These are phyloP conservation scores for Axilococcus clingmanii DNA, from an alignment of 139 green algal species.

Conservation along the genomic window DNA sequence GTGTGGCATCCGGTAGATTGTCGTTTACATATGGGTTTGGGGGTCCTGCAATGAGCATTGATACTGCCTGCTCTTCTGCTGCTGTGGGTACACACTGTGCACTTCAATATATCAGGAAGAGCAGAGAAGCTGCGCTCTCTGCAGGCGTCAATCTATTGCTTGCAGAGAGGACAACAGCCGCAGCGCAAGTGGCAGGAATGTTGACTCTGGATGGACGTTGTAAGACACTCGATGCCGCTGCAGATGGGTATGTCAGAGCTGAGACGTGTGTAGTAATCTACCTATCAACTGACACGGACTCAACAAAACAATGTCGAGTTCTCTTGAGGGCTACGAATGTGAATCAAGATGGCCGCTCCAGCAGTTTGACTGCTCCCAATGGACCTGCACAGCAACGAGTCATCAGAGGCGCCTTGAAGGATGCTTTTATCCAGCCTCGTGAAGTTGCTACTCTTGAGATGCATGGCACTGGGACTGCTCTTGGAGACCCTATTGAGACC, in stretches of 20 bases:
- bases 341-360: conserved; percentile 51
- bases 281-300: background rate
- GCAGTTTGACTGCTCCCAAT: conserved; percentile 46
- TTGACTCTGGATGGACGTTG: conserved; percentile 33
- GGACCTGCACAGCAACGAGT: conserved; percentile 43
- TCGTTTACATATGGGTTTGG: conserved; percentile 60
- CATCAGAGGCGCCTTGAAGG: conserved; percentile 5
- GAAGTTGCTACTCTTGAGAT: conserved; percentile 28
- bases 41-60: conserved; percentile 58
- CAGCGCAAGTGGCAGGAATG: conserved; percentile 37
- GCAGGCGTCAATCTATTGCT: conserved; percentile 35
- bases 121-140: background rate
- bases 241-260: conserved; percentile 41
- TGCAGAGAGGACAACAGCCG: conserved; percentile 16
- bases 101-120: conserved; percentile 3
- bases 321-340: conserved; percentile 22
- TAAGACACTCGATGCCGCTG: conserved; percentile 34
- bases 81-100: conserved; percentile 34
- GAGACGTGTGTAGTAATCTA: conserved; percentile 29
- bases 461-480: conserved; percentile 59
- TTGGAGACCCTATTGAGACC: conserved; percentile 80
- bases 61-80: conserved; percentile 78
- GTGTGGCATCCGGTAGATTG: conserved; percentile 66
- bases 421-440: conserved; percentile 13
- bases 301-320: no score